Base-by-base conservation (phyloP, 2,329 filamentous ascomycete genomes). In the Alternaria arbusti region DNA sequence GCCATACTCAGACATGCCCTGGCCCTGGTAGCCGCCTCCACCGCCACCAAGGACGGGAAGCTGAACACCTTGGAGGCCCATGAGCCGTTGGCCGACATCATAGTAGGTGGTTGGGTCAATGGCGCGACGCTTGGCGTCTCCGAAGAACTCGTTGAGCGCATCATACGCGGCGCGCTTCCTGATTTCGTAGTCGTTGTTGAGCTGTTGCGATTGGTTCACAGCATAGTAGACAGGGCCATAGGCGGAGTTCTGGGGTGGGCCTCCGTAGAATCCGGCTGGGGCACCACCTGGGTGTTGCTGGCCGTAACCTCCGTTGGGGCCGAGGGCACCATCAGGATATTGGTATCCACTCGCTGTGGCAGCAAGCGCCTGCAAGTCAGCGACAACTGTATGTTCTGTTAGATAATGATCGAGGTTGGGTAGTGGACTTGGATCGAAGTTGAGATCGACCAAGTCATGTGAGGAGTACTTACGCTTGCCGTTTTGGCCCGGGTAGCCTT, bases 131-230 rank as follows among this genome's bases (percentile, higher is more conserved):
- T 97, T 98, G 71, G 94, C 90, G 78, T 92, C 93, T 70, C 92
- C 93, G 70, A 98, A 97, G 83, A 98, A 97, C 78, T 97, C 93
- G 77, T 97, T 95, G 63, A 97, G 84, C 62, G 92, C 91, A 75
- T 97, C 94, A 71, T 91, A 92, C n/a, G 89, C 89, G 66, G 82
- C 83, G 56, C 94, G 92, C 83, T 95, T 96, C 75, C 92, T 89
- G 70, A 89, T 87, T 75, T 95, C 92, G 74, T 91, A 88, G 11
- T 85, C 82, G 75, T 91, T 90, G 67, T 86, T 86, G 65, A 91
- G 84, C 76, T 91, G 90, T 71, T 90, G 89, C 79, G 88, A 84
- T 84, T 87, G 76, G 79, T 82, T 89, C 78, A 87, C 87, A 79
- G 90, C 89, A 79, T 95, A 96, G 82, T 95, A 96, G 66, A 96